These are phyloP conservation scores for Nidula microcarpa DNA, from an alignment of 768 basidiomycete genomes.

Conservation along the genomic window DNA sequence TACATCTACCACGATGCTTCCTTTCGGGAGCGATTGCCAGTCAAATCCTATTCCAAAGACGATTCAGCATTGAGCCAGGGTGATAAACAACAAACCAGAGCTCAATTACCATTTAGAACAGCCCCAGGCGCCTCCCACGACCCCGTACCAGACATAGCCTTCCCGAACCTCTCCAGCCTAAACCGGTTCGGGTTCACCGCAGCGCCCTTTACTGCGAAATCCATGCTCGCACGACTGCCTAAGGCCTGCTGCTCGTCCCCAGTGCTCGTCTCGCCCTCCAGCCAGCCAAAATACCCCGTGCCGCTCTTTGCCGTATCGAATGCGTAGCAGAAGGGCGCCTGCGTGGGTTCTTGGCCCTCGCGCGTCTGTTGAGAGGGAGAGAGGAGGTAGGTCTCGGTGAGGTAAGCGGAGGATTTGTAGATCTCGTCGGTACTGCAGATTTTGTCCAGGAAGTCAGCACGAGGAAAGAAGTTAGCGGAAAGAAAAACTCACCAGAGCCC, in stretches of 20 bases:
- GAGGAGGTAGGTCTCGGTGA: slow-evolving; percentile 63
- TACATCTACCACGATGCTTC: slow-evolving; percentile 59
- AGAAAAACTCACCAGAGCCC: slow-evolving; percentile 53
- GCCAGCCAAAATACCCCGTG: slow-evolving; percentile 67
- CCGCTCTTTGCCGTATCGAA: slow-evolving; percentile 39
- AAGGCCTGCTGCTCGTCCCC: background rate
- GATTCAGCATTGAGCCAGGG: background rate
- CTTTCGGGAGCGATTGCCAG: slow-evolving; percentile 49
- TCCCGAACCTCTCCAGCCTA: slow-evolving; percentile 66
- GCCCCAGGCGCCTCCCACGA: slow-evolving; percentile 69
- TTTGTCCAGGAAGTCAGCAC: background rate
- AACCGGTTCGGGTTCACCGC: slow-evolving; percentile 38
- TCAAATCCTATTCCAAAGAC: slow-evolving; percentile 43
- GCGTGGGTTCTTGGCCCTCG: slow-evolving; percentile 40
- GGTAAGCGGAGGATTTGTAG: slow-evolving; percentile 70
- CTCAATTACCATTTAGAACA: slow-evolving; percentile 42
- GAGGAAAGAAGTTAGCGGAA: background rate
- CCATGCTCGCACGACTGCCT: background rate
- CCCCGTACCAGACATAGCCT: slow-evolving; percentile 71
- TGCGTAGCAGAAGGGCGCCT: slow-evolving; percentile 71
- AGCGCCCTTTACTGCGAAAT: background rate
- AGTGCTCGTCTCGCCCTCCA: slow-evolving; percentile 48
- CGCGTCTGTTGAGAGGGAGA: slow-evolving; percentile 26
- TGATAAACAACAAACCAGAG: slow-evolving; percentile 2
- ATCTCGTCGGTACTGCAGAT: slow-evolving; percentile 65